These are phyloP conservation scores for Trichosporon sp. DNA, from an alignment of 1,284 basidiomycete species.

Conservation along the genomic window DNA sequence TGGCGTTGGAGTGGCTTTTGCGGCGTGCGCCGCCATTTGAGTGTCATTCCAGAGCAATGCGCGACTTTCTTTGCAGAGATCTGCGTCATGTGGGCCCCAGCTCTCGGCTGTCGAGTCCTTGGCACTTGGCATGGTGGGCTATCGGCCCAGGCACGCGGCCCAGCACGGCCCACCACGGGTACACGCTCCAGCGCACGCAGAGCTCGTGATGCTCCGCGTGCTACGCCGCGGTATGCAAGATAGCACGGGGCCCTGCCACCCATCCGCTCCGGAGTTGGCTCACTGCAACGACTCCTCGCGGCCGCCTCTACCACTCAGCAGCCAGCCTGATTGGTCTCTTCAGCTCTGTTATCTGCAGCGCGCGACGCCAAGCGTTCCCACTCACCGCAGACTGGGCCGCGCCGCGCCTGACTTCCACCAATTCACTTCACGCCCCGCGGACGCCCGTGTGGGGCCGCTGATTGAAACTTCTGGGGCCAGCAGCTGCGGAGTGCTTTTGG, in stretches of 20 bases:
- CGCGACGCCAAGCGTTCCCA: too few relatives aligned
- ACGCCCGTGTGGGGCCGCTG: too few relatives aligned
- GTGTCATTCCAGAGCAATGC: too few relatives aligned
- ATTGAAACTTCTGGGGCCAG: too few relatives aligned
- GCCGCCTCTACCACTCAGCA: neutral
- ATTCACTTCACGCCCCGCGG: too few relatives aligned
- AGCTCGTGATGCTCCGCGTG: neutral
- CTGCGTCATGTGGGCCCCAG: neutral
- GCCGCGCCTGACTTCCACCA: too few relatives aligned
- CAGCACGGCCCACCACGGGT: neutral
- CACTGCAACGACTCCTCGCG: too few relatives aligned
- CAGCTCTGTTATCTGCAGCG: neutral
- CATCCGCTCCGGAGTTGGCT: neutral
- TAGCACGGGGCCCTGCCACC: neutral
- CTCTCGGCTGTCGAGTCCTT: neutral
- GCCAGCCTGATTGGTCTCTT: neutral
- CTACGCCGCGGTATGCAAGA: neutral
- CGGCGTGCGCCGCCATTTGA: too few relatives aligned
- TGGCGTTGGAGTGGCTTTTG: too few relatives aligned
- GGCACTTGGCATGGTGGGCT: neutral
- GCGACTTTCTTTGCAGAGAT: neutral
- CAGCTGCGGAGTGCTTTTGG: too few relatives aligned
- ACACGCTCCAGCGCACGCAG: neutral
- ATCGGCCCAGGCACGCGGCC: neutral
- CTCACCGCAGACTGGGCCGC: too few relatives aligned